These are phyloP conservation scores for Neurospora sp. DNA, from an alignment of 495 filamentous ascomycete species.

Conservation along the genomic window DNA sequence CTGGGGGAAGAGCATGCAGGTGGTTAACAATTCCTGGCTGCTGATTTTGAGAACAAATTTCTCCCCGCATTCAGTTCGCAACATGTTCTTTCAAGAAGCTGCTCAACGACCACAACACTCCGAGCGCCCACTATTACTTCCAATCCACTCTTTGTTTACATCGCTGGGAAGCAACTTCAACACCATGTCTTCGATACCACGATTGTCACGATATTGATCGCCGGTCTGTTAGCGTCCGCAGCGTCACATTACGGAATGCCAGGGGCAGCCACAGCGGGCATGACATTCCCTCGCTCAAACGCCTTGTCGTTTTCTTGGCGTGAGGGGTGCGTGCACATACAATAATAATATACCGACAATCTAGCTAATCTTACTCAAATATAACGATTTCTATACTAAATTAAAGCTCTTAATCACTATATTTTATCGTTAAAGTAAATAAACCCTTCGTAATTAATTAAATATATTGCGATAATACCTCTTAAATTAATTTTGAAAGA, in stretches of 20 bases:
- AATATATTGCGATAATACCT: too few relatives aligned
- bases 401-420: too few relatives aligned
- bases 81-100: background rate
- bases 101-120: background rate
- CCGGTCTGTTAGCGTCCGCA: background rate
- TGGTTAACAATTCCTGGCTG: background rate
- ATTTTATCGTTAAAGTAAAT: too few relatives aligned
- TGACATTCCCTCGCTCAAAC: too few relatives aligned
- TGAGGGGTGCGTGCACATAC: too few relatives aligned
- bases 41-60: background rate
- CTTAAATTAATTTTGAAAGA: too few relatives aligned
- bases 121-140: background rate
- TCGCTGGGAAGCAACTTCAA: background rate
- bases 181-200: background rate
- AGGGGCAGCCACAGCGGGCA: background rate
- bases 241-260: background rate
- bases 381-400: too few relatives aligned
- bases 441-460: too few relatives aligned
- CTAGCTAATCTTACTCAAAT: too few relatives aligned
- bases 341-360: too few relatives aligned
- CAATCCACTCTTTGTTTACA: background rate
- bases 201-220: background rate
- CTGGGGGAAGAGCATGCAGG: too few relatives aligned
- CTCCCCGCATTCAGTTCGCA: background rate
- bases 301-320: too few relatives aligned